Evolutionary conservation across 257 asterid species (phyloP).

Genomic region (Henckelia pumila): DNA sequence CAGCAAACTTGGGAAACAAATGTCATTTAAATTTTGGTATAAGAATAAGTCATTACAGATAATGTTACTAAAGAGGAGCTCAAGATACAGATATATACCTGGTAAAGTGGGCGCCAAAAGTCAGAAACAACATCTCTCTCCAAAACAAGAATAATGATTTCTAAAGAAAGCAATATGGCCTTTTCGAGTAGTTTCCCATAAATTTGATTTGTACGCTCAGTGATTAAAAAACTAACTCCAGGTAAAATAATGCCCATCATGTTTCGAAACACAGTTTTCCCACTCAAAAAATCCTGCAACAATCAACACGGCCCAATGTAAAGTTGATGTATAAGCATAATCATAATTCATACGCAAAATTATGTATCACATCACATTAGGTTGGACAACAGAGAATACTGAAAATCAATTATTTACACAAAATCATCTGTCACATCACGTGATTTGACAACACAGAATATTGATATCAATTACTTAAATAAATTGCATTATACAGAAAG

Average conservation of each 20-base stretch:
- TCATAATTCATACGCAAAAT: too few relatives aligned
- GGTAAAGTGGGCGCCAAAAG: slow-evolving; percentile 86
- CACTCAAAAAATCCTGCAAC: slow-evolving; percentile 93
- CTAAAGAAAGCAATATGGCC: slow-evolving; percentile 78
- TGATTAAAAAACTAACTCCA: slow-evolving; percentile 69
- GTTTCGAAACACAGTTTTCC: slow-evolving; percentile 80
- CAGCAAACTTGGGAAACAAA: slow-evolving; percentile 5
- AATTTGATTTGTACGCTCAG: slow-evolving; percentile 67
- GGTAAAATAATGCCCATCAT: slow-evolving; percentile 72
- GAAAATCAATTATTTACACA: background rate
- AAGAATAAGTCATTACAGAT: slow-evolving; percentile 19
- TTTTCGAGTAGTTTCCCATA: slow-evolving; percentile 79
- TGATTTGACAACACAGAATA: background rate
- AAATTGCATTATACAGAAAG: background rate
- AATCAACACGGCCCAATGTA: slow-evolving; percentile 25
- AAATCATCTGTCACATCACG: background rate
- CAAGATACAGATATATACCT: slow-evolving; percentile 41
- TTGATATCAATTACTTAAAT: too few relatives aligned
- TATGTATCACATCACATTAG: background rate
- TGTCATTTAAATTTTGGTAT: slow-evolving; percentile 8
- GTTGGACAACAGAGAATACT: too few relatives aligned
- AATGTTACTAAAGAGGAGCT: slow-evolving; percentile 12
- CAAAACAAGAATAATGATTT: slow-evolving; percentile 72
- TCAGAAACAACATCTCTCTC: slow-evolving; percentile 84
- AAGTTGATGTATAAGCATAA: background rate